Evolutionary conservation across 495 filamentous ascomycete species (phyloP), one percentile per base, ranked within the genome.

Genomic region (Penicillium arizonense): DNA sequence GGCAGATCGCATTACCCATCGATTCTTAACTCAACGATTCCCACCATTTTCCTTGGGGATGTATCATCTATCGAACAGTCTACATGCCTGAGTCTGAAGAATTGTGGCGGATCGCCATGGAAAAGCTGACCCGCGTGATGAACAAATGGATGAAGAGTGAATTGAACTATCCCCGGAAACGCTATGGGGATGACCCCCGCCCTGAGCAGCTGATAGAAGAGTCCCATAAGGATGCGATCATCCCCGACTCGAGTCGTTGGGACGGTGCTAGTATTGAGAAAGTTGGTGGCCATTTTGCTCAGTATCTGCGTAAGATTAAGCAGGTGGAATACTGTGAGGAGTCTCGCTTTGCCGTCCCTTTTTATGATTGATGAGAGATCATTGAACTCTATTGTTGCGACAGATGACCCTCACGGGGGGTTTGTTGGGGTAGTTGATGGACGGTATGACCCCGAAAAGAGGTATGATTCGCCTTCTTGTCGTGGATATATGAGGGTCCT

Each of bases 141-240:
- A 24, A 24, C 5, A 24, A 24, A 24, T 24, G 23, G 23, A 24
- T 24, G 5, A 24, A 24, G 5, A 5, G 23, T 24, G 23, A 24
- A 24, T 24, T 24, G 23, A 24, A 24, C 23, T 5, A 24, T 24
- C 23, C 23, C 5, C 23, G 23, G 23, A 24, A 24, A 24, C 23
- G 36, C 36, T 16, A 38, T 13, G 36, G 10, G 36, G 21, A 38
- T 37, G 1, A 37, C 14, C 3, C 33, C 45, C 45, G 33, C 33
- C 36, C 10, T 38, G 37, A 50, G 16, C 37, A 41, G 41, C 16
- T 50, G 26, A 26, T 50, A 13, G 30, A 41, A 13, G 26, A 42
- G 20, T 34, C 47, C 18, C 37, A 50, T 42, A 50, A 50, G 38
- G 47, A 50, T 20, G 47, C 42, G n/a, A 42, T 50, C 13, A 32